phyloP scores from a whole-genome alignment of 108 stramenopile species.

The Fragilaria radians region DNA sequence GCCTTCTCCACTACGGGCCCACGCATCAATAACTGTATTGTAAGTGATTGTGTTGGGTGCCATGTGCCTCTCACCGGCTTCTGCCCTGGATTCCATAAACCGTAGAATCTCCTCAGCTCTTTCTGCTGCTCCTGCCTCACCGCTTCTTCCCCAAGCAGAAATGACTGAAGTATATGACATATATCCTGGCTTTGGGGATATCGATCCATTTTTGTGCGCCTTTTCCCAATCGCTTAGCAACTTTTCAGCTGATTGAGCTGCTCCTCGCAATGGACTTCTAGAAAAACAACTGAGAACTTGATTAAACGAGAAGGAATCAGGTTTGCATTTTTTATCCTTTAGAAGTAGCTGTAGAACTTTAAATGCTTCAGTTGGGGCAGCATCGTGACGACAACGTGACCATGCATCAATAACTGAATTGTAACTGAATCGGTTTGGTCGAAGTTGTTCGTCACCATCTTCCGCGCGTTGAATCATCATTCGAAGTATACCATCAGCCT shows the following conservation, averaged over 20 bases:
- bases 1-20: constrained; percentile 38
- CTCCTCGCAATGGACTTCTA: constrained; percentile 20
- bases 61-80: constrained; percentile 22
- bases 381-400: constrained; percentile 22
- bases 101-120: constrained; percentile 43
- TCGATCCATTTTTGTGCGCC: constrained; percentile 16
- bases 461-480: constrained; percentile 56
- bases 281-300: constrained; percentile 49
- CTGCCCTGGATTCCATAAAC: constrained; percentile 30
- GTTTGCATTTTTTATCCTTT: constrained; percentile 23
- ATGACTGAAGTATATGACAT: constrained; percentile 46
- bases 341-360: constrained; percentile 46
- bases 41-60: constrained; percentile 36
- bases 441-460: constrained; percentile 19
- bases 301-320: constrained; percentile 64
- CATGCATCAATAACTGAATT: constrained; percentile 59
- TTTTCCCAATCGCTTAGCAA: constrained; percentile 46
- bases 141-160: constrained; percentile 44
- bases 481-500: constrained; percentile 52
- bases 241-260: constrained; percentile 42
- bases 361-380: constrained; percentile 38
- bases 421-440: constrained; percentile 60
- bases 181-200: constrained; percentile 37
- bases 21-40: constrained; percentile 42
- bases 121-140: constrained; percentile 43